Base-by-base conservation (phyloP, 805 yeast genomes). In the Saccharomycopsis capsularis region DNA sequence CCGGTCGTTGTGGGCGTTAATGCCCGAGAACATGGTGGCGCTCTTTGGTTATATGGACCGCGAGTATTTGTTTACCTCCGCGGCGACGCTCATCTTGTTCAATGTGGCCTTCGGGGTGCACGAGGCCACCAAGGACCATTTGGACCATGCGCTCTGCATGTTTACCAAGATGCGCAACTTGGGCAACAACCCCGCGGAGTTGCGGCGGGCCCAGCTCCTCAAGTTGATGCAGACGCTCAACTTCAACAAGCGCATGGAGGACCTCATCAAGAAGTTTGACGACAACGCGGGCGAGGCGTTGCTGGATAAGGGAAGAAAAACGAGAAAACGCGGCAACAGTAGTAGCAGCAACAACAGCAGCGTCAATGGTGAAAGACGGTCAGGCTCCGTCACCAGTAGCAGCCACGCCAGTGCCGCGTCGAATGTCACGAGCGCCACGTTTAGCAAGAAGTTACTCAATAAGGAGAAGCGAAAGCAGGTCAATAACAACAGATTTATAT, bases 41-140 rank as follows among this genome's bases (percentile, higher is more conserved):
- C 63, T 84, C 40, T 85, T 85, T 65, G 93, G 95, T 2, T 85
- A 86, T 70, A 84, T 85, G 91, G 95, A 85, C 60, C 70, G 95
- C 57, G 95, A 85, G 59, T 85, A 85, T 59, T 66, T 85, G 22
- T 85, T 83, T 62, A 84, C 89, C 0, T 78, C 90, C 0, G 79
- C 90, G 3, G 83, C 85, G 3, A 84, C 93, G 0, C 65, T 84
- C 42, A 77, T 84, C 15, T 67, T 85, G 38, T 84, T 83, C 62
- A 85, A 82, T 60, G 81, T 88, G 1, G 82, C 93, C 0, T 85
- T 85, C 66, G 95, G 95, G 5, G 82, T 84, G 4, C 87, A 84
- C 59, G 86, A 82, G 23, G 86, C 85, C 25, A 83, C 91, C 0
- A 68, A 73, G 42, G 79, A 74, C 40, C 87, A 83, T 59, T 64